Base-by-base conservation (phyloP, 305 asterid species). In the Fraxinus sp. region DNA sequence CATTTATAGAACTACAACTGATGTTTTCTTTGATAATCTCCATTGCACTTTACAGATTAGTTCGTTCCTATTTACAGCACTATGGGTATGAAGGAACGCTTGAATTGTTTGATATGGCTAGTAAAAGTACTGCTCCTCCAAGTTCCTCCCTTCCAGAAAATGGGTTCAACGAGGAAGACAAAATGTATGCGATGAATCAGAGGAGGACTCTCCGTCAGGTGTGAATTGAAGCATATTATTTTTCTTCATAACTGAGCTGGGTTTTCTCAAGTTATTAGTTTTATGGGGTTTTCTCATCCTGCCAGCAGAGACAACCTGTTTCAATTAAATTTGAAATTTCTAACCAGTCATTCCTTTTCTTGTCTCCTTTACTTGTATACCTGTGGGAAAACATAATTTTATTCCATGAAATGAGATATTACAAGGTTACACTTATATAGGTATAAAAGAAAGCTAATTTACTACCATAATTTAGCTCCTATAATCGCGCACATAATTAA, bases 41-140 rank as follows among this genome's bases (percentile, higher is more conserved):
- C 26, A 2, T 62, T 71, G 77, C 76, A 55, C 57, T 85, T 82
- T 70, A 76, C 97, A 96, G 98, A 83, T 88, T 96, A 86, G 96
- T 96, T 76, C 93, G 96, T 62, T 90, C 96, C 79, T 95, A 96
- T 86, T 91, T 96, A 79, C 97, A 95, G 82, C 95, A 95, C 86
- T 92, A 95, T 83, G 99, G 99, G 84, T 96, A 96, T 82, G 94
- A 91, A 86, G 98, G 92, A 84, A 96, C 98, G 39, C 96, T 96
- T 73, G 82, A 87, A 78, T 84, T 87, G 78, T 89, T 96, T 76
- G 97, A 95, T 59, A 73, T 87, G 87, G 97, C 96, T 80, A 92
- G 92, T 77, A 83, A 86, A 90, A 92, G 88, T 88, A 91, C 89
- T 18, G 82, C 92, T 84, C 93, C 99, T 37, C 97, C 98, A 35